Evolutionary conservation across 805 yeast species (phyloP), one percentile per base, ranked within the genome.

Genomic region (Cyberlindnera petersonii): DNA sequence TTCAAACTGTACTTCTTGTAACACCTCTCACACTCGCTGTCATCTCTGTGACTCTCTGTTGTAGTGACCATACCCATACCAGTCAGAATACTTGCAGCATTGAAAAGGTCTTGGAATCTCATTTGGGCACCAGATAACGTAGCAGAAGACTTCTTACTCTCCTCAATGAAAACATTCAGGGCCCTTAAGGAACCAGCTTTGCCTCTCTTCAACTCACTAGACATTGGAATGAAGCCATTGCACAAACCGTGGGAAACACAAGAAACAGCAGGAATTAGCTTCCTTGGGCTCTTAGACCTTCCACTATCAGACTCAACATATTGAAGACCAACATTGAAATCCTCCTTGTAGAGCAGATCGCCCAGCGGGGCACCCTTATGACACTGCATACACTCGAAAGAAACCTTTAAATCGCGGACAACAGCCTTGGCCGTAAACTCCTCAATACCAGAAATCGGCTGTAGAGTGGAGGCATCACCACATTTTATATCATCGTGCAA

Each of bases 291-390:
- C 15, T 46, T 35, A 1, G 47, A 24, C 24, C 13, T 31, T 19
- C 15, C 15, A 15, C 18, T 9, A 9, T 35, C 49, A 3, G 37
- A 31, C 2, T 7, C 10, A 2, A 51, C 26, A 4, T 49, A 26
- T 32, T 63, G 65, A 49, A 84, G 82, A 2, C 89, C 91, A 33
- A 79, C 24, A 44, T 40, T 59, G 57, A 48, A 63, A 68, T n/a
- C 65, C 64, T 0, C 64, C 55, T 6, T 65, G 54, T 11, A 80
- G 80, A 65, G 20, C 4, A 37, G 5, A 3, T 37, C 37, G 87
- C n/a, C 20, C 6, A 18, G 20, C 24, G 1, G 74, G 64, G 58
- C 80, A 86, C 24, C 62, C 38, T 11, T 33, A 50, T 55, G n/a
- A 10, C 33, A 31, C 11, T 3, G 36, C 75, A 75, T 0, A 76